Conservation (phyloP, 805 yeast genomes). For the Candida xiaguanensis region DNA sequence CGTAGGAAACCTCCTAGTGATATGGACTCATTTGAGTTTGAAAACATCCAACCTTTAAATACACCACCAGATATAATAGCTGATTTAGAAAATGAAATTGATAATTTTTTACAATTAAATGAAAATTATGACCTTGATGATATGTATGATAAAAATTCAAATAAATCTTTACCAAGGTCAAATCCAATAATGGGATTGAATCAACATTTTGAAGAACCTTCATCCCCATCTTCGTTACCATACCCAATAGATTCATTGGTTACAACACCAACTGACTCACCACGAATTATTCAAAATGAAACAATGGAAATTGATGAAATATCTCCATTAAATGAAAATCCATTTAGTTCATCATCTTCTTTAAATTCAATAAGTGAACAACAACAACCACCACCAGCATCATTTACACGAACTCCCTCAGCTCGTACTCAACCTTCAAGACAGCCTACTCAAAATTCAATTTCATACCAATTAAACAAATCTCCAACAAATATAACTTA, state of each 20-base stretch:
- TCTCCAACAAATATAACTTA: slow-evolving; percentile 1
- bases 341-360: slow-evolving; percentile 2
- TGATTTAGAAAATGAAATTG: slow-evolving; percentile 21
- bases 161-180: not conserved
- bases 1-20: slow-evolving; percentile 9
- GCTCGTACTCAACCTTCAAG: not conserved
- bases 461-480: slow-evolving; percentile 1
- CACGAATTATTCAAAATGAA: slow-evolving; percentile 6
- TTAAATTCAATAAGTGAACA: not conserved
- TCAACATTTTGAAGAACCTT: not conserved
- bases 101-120: slow-evolving; percentile 13
- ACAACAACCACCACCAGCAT: not conserved
- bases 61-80: slow-evolving; percentile 19
- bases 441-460: not conserved
- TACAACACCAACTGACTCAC: slow-evolving; percentile 4
- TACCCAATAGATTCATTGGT: slow-evolving; percentile 6
- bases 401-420: slow-evolving; percentile 1
- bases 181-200: not conserved
- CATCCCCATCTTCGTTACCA: not conserved
- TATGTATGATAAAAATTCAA: not conserved
- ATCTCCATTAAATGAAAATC: not conserved
- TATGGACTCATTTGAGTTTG: slow-evolving; percentile 4
- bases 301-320: not conserved
- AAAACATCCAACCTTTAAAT: not conserved
- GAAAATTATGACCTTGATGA: slow-evolving; percentile 3